Base-by-base conservation (phyloP, 345 rosid species). In the Camelina hispida region DNA sequence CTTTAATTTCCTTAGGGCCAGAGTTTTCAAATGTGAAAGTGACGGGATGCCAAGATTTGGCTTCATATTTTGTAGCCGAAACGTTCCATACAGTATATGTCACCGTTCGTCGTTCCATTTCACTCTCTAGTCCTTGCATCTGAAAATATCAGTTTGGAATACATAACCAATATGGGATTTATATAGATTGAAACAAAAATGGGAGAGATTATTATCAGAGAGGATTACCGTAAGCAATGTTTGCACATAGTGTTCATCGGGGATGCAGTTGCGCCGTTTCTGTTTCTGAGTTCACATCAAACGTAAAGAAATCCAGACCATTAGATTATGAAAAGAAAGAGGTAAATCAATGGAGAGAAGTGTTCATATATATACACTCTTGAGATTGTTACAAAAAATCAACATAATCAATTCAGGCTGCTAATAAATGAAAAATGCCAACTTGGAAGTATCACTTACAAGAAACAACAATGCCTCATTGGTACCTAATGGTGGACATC, bases 1-100 rank as follows among this genome's bases (percentile, higher is more conserved):
- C 83, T 66, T 82, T 83, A 38, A 95, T 87, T 53, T 79, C 78
- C 42, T 55, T 60, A 43, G 91, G 91, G 42, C 85, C 70, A 1
- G 91, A 91, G 73, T 75, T 84, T 50, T 83, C 81, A 67, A 82
- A 87, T 72, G 76, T 79, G 78, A 89, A 90, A 51, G 94, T 92
- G 32, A 85, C 75, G 20, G 99, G 99, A 83, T 95, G 99, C 99
- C 98, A 95, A 53, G 87, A 86, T 73, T 82, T 84, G 53, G 81
- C 77, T 59, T 89, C 94, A 80, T 78, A 83, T 76, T 83, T 86
- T 38, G 85, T 62, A 18, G 83, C 80, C 0, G 98, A 85, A 51
- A 72, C 77, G 75, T 92, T 90, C 99, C 99, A 95, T 17, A 76
- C 75, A 9, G 98, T 89, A 77, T 89, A 95, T 5, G 99, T 92